phyloP scores from a whole-genome alignment of 345 rosid species.

The Mercurialis annua region DNA sequence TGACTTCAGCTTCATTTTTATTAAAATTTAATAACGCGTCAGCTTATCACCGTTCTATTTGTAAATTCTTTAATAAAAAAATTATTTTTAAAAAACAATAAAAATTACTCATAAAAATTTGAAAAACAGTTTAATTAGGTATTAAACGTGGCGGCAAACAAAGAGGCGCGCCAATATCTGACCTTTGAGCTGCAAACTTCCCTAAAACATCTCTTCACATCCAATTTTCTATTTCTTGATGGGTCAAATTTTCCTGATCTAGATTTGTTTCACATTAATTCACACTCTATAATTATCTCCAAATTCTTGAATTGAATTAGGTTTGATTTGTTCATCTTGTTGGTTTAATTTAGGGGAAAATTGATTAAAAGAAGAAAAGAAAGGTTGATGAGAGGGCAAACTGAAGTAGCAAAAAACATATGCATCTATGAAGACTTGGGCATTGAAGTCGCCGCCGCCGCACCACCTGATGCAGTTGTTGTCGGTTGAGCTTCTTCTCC shows the following conservation, averaged over 20 bases:
- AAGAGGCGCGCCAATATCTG: conserved; percentile 63
- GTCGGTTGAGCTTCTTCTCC: conserved; percentile 38
- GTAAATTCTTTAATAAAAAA: no score
- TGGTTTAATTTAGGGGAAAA: neutral
- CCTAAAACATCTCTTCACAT: conserved; percentile 24
- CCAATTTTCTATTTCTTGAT: conserved; percentile 6
- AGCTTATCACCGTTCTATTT: no score
- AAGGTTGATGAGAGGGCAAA: conserved; percentile 42
- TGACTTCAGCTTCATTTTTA: no score
- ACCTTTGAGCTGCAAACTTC: conserved; percentile 42
- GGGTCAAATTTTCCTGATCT: conserved; percentile 8
- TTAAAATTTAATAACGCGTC: no score
- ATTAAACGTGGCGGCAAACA: conserved; percentile 38
- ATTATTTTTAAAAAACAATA: no score
- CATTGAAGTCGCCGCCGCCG: conserved; percentile 51
- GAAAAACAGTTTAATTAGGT: conserved; percentile 16
- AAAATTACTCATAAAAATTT: no score
- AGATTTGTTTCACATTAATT: neutral
- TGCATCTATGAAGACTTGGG: conserved; percentile 90
- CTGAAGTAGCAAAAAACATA: conserved; percentile 40
- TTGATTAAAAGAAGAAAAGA: neutral
- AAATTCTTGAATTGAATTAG: conserved; percentile 12
- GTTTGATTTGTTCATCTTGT: neutral
- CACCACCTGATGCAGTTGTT: conserved; percentile 51
- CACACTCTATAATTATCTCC: neutral